A percentile compares a stretch with the other conserved stretches of the same genome.
Evolutionary conservation across 495 filamentous ascomycete species (phyloP).

Genomic region (Daldinia caldariorum): DNA sequence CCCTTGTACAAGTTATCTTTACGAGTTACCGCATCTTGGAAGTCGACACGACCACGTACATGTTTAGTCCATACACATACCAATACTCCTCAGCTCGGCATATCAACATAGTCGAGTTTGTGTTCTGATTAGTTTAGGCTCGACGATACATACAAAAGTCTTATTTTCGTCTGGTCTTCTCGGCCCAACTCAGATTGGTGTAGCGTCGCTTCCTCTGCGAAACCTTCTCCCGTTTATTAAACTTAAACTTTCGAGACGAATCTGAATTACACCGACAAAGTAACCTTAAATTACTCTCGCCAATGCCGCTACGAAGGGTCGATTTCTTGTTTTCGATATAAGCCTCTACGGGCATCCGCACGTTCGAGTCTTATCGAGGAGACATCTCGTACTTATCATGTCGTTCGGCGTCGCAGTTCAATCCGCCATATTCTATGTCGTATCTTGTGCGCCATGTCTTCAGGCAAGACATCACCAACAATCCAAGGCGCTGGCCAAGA

Average conservation of each 20-base stretch:
- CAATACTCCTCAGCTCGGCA: constrained; percentile 1
- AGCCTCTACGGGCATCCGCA: constrained; percentile 22
- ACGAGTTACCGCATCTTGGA: constrained; percentile 16
- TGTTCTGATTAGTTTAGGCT: constrained; percentile 8
- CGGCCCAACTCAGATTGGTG: constrained; percentile 11
- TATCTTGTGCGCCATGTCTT: constrained; percentile 83
- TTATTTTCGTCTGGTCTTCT: constrained; percentile 25
- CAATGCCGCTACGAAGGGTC: constrained; percentile 30
- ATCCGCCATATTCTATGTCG: constrained; percentile 87
- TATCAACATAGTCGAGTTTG: constrained; percentile 5
- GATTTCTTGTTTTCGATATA: constrained; percentile 16
- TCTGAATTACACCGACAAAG: neutral
- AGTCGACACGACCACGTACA: constrained; percentile 18
- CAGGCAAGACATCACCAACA: constrained; percentile 69
- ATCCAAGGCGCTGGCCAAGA: constrained; percentile 71
- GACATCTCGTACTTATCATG: constrained; percentile 50
- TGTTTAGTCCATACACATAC: constrained; percentile 19
- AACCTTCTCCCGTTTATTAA: neutral
- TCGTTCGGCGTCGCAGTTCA: constrained; percentile 67
- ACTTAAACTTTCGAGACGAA: constrained; percentile 10
- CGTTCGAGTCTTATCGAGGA: neutral
- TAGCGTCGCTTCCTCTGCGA: constrained; percentile 3
- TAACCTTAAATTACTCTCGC: constrained; percentile 15
- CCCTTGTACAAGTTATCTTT: constrained; percentile 13
- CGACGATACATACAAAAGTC: constrained; percentile 3